Conservation (phyloP, 2,329 filamentous ascomycete genomes). For the Ophiostoma piceae region DNA sequence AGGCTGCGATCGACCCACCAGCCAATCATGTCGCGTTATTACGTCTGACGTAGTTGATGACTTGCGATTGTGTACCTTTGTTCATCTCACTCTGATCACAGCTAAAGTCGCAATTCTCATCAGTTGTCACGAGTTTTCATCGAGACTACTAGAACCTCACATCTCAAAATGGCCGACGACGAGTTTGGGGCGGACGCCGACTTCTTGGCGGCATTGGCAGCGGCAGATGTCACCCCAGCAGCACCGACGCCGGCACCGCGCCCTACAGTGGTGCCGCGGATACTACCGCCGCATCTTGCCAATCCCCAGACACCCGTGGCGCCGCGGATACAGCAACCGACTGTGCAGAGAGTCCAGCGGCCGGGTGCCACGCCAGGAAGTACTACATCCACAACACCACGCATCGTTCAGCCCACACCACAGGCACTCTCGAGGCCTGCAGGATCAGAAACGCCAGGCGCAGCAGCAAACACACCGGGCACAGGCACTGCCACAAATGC, state of each 20-base stretch:
- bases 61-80: not conserved
- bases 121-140: not conserved
- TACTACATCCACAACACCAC: slow-evolving; percentile 32
- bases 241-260: slow-evolving; percentile 27
- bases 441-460: not conserved
- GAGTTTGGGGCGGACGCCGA: slow-evolving; percentile 55
- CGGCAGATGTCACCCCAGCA: slow-evolving; percentile 37
- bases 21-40: slow-evolving; percentile 1
- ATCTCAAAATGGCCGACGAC: slow-evolving; percentile 39
- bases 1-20: not conserved
- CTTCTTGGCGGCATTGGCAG: slow-evolving; percentile 52
- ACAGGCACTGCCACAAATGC: not conserved
- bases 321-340: slow-evolving; percentile 45
- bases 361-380: slow-evolving; percentile 26
- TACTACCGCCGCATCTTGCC: slow-evolving; percentile 12
- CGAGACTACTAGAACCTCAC: not conserved
- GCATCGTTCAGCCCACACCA: slow-evolving; percentile 79
- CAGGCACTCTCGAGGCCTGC: slow-evolving; percentile 63
- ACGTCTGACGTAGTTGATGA: slow-evolving; percentile 9
- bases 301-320: slow-evolving; percentile 39
- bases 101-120: not conserved
- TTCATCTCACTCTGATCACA: not conserved
- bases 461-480: not conserved
- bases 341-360: slow-evolving; percentile 52
- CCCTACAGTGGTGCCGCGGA: slow-evolving; percentile 24